Conservation (phyloP, 306 rosid species). For the Senna tora region DNA sequence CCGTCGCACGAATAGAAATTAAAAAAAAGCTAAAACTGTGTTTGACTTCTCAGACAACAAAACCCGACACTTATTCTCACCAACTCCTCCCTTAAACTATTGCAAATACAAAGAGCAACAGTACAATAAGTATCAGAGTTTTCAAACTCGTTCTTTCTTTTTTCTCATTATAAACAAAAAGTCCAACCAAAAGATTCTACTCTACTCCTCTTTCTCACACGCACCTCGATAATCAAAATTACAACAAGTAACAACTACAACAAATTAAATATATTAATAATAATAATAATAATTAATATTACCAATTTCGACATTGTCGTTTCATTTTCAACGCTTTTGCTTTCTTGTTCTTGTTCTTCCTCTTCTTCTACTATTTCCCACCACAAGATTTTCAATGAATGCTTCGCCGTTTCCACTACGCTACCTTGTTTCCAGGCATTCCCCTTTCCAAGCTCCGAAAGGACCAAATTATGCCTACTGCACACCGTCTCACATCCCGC, state of each 20-base stretch:
- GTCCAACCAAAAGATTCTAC: constrained; percentile 62
- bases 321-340: constrained; percentile 47
- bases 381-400: constrained; percentile 56
- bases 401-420: constrained; percentile 82
- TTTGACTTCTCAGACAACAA: constrained; percentile 71
- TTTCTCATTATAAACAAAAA: constrained; percentile 40
- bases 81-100: constrained; percentile 46
- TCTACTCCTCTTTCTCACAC: background rate
- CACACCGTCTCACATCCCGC: constrained; percentile 76
- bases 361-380: constrained; percentile 15
- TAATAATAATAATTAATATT: background rate
- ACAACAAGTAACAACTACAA: background rate
- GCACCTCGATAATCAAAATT: constrained; percentile 2
- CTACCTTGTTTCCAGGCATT: constrained; percentile 59
- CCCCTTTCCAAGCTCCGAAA: constrained; percentile 41
- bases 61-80: constrained; percentile 90
- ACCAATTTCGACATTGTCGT: constrained; percentile 40
- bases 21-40: too few species aligned
- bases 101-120: constrained; percentile 32
- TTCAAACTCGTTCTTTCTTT: constrained; percentile 47
- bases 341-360: background rate
- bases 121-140: constrained; percentile 40
- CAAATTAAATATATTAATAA: background rate
- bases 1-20: background rate
- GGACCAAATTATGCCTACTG: constrained; percentile 36